Base-by-base conservation (phyloP, 108 stramenopile species). In the Stephanodiscus triporus region DNA sequence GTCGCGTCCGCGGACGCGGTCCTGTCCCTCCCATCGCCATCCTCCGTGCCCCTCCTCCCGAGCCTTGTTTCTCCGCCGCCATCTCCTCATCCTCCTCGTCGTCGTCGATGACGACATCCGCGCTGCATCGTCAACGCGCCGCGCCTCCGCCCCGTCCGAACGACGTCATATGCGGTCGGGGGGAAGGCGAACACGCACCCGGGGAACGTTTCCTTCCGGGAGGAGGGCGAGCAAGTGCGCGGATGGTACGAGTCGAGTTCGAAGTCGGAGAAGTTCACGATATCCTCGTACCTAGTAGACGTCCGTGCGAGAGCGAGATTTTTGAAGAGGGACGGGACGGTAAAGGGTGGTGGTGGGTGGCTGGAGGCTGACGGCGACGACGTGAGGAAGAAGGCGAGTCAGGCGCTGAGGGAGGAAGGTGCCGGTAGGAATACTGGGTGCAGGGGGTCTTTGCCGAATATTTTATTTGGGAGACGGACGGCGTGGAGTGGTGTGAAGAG, bases 321-420 rank as follows among this genome's bases (percentile, higher is more conserved):
- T 63, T 54, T 86, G 47, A 80, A 76, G 71, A 23, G 77, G 67
- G 84, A 78, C 40, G 40, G 40, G 0, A 9, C 40, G 40, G 40
- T 65, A 66, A 54, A 10, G 80, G 62, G 11, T 42, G 30, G 36
- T 68, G 14, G 80, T 64, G 20, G 58, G 22, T 80, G 78, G 78
- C 30, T 70, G 17, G 84, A 77, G 66, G 66, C 72, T 0, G 85
- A 86, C 68, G 74, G 38, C 47, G 76, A 64, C 45, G 85, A 80
- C 59, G 78, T 82, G 26, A 26, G 85, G 8, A 82, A 81, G 77
- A 86, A 86, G 66, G 85, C 82, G 3, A 73, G 76, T 72, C 85
- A 86, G 68, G 82, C 85, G 9, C 72, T 86, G 63, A 82, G 85
- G 55, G 85, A 86, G 58, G 85, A 72, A 75, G 68, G 29, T 29